Evolutionary conservation across 108 stramenopile species (phyloP).

Genomic region (Cyclostephanos invisitatus): DNA sequence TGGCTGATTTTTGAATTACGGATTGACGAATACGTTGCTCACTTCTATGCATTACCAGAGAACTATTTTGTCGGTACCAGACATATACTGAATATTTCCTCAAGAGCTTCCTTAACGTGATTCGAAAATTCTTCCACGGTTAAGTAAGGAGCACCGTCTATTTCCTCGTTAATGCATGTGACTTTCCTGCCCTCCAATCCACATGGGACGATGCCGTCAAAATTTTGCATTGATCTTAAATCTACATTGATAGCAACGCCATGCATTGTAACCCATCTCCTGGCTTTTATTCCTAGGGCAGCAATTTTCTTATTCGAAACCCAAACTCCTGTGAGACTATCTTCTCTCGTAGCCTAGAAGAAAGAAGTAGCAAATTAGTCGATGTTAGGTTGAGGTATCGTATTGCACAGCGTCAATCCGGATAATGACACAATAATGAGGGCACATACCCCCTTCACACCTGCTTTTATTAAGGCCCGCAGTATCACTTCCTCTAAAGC

Average conservation of each 20-base stretch:
- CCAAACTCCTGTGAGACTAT: constrained; percentile 92
- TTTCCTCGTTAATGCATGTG: constrained; percentile 69
- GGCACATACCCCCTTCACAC: constrained; percentile 43
- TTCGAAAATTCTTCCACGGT: constrained; percentile 59
- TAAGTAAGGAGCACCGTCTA: constrained; percentile 35
- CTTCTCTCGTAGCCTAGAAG: constrained; percentile 52
- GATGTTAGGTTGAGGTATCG: not conserved
- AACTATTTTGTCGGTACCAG: constrained; percentile 21
- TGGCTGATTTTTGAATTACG: constrained; percentile 53
- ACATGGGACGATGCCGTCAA: constrained; percentile 84
- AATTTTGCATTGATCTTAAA: constrained; percentile 54
- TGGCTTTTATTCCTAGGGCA: constrained; percentile 88
- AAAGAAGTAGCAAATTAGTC: not conserved
- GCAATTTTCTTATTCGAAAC: constrained; percentile 89
- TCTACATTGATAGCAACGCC: constrained; percentile 95
- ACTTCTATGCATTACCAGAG: not conserved
- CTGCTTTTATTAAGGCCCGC: constrained; percentile 57
- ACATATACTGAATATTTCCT: constrained; percentile 50
- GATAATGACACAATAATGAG: not conserved
- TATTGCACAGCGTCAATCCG: not conserved
- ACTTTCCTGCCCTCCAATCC: constrained; percentile 76
- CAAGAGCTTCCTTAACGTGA: constrained; percentile 59
- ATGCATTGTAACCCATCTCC: constrained; percentile 97
- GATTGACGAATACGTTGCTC: not conserved
- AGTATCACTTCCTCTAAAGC: constrained; percentile 91